phyloP scores from a whole-genome alignment of 768 basidiomycete genomes.

The Pulveroboletus ravenelii region DNA sequence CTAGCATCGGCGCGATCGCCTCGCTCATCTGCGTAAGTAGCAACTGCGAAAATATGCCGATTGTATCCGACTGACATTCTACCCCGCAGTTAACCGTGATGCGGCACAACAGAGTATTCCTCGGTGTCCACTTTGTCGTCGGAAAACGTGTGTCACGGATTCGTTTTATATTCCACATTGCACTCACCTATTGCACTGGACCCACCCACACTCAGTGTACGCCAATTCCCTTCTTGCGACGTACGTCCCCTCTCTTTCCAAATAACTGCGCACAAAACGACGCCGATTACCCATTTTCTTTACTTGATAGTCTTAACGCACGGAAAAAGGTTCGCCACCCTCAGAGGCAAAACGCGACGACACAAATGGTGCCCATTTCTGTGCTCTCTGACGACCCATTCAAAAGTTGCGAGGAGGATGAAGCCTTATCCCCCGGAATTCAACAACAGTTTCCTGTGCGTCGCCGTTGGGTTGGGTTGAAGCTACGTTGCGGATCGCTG shows the following conservation, averaged over 20 bases:
- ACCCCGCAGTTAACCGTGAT: conserved; percentile 15
- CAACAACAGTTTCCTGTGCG: not conserved
- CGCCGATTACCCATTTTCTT: not conserved
- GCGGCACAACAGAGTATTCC: conserved; percentile 23
- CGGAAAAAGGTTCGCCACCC: conserved; percentile 10
- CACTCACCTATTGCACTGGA: not conserved
- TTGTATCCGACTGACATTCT: not conserved
- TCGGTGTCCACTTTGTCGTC: conserved; percentile 22
- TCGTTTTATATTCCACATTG: not conserved
- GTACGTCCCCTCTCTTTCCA: conserved; percentile 7
- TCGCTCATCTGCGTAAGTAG: conserved; percentile 19
- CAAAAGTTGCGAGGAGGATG: not conserved
- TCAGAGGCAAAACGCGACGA: not conserved
- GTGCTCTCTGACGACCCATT: not conserved
- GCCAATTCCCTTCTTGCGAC: conserved; percentile 26
- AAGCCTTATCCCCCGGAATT: not conserved
- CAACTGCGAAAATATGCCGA: not conserved
- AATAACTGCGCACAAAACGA: not conserved
- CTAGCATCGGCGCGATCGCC: conserved; percentile 12
- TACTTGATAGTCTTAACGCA: conserved; percentile 17
- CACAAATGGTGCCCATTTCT: conserved; percentile 2
- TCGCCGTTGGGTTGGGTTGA: not conserved
- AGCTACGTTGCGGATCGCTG: not conserved
- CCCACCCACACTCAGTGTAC: conserved; percentile 12
- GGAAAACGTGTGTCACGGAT: conserved; percentile 17